A percentile compares a stretch with the other conserved stretches of the same genome.
Conservation (phyloP, 371 early-diverging fungal genomes). For the Apophysomyces variabilis region DNA sequence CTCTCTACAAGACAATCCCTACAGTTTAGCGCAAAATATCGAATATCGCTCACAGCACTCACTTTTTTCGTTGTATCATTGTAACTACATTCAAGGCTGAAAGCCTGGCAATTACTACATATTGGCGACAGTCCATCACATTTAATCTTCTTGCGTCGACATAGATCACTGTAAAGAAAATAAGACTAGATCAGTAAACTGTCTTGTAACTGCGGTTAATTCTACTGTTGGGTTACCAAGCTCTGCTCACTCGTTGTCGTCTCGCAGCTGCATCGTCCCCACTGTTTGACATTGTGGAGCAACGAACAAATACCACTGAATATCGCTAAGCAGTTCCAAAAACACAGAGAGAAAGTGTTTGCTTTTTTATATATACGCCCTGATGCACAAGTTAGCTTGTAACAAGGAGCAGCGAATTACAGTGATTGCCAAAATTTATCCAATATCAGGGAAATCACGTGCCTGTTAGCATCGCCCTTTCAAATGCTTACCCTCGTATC, state of each 20-base stretch:
- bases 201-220: background rate
- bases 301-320: background rate
- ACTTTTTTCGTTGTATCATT: conserved; percentile 55
- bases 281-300: conserved; percentile 12
- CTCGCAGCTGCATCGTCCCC: conserved; percentile 21
- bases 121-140: conserved; percentile 61
- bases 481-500: background rate
- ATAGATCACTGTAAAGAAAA: conserved; percentile 49
- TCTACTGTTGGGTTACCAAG: conserved; percentile 17
- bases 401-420: background rate
- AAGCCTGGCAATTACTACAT: conserved; percentile 53
- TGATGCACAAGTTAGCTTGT: background rate
- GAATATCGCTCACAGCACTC: background rate
- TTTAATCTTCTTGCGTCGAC: conserved; percentile 69
- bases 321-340: background rate
- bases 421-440: background rate
- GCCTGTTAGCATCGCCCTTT: background rate
- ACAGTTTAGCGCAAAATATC: background rate
- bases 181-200: background rate
- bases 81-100: conserved; percentile 47
- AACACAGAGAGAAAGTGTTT: background rate
- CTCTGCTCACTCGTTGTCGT: conserved; percentile 30
- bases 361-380: background rate
- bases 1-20: conserved; percentile 40
- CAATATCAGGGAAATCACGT: background rate